Evolutionary conservation across 2,329 filamentous ascomycete genomes (phyloP), one percentile per base, ranked within the genome.

Genomic region (Fusarium sp.): DNA sequence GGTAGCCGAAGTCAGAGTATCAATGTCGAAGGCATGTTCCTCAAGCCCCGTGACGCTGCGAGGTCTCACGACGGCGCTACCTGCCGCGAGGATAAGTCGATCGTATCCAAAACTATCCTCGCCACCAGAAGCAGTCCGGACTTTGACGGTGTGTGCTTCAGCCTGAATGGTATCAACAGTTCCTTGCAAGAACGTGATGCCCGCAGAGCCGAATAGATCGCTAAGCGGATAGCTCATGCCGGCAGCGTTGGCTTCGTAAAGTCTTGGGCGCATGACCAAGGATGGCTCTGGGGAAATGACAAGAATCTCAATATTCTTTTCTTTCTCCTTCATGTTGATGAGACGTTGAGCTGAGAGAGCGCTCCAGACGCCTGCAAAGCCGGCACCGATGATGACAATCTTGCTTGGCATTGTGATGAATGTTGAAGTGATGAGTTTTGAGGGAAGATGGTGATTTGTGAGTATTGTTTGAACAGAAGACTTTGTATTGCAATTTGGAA

Each of bases 21-120:
- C 83, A 14, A 84, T 75, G 31, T 81, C 76, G 57, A 84, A 85
- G 0, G 78, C 74, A 64, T 84, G 65, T 24, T 83, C 27, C 0
- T 70, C n/a, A 2, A 84, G 74, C 0, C 83, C 82, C 0, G 70
- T 1, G 1, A 76, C 72, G 0, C 62, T 58, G 4, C 35, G 31
- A 0, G 83, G 83, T 5, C 71, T 76, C 0, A 77, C 52, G 2
- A 84, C 69, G 4, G 68, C 54, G 54, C 83, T 84, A 2, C 83
- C 83, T 0, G 82, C 80, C 0, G 83, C 82, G 0, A 85, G 67
- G 1, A 85, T 71, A 4, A 85, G 78, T 2, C 81, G 77, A 59
- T 81, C 75, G 27, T 83, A 85, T 11, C 3, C 2, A 5, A 72
- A 14, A 5, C 5, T 57, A 0, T 58, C 62, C 35, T 31, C 24